Evolutionary conservation across 2,329 filamentous ascomycete species (phyloP), one percentile per base, ranked within the genome.

Genomic region (Macroventuria anomochaeta): DNA sequence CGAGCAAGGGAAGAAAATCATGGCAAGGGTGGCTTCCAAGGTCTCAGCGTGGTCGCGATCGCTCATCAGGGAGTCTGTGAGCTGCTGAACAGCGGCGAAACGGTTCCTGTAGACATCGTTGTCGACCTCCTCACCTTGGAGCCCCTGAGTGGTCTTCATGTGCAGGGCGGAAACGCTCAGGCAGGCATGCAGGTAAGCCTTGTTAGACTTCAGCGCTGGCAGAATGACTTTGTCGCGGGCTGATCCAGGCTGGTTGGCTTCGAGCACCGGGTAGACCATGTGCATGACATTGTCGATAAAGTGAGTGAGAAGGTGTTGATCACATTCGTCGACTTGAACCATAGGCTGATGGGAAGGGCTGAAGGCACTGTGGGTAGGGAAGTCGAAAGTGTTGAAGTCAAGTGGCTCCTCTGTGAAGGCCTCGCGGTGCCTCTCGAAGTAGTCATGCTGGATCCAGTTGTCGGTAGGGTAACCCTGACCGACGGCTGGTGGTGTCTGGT

Each of bases 1-100:
- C 21, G 91, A 88, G 77, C 90, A 95, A 72, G 96, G 91, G 80
- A 97, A 96, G 79, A 96, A 95, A 73, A 97, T 96, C 85, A 97
- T 92, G 44, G 90, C 92, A 5, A 97, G 83, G 0, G 93, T 92
- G 1, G 93, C 92, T 76, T 97, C 93, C 11, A 97, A 85, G 65
- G 96, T 96, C 74, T 95, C 86, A 55, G 89, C 84, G 73, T 96
- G 92, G 70, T 96, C 83, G 69, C 88, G 87, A 70, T 97, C 92
- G 54, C 83, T 82, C 69, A 87, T 87, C 50, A 97, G 83, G 0
- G 91, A 88, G 58, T 92, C 87, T 73, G 92, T 96, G 3, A 97
- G 83, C 63, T 91, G 87, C 7, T 89, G 88, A 64, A 97, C 91
- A 33, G 93, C 93, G 28, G 90, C 87, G 74, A 90, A 96, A 56